These are phyloP conservation scores for Stagonosporopsis chrysanthemi DNA, from an alignment of 2,329 filamentous ascomycete genomes.

Conservation along the genomic window DNA sequence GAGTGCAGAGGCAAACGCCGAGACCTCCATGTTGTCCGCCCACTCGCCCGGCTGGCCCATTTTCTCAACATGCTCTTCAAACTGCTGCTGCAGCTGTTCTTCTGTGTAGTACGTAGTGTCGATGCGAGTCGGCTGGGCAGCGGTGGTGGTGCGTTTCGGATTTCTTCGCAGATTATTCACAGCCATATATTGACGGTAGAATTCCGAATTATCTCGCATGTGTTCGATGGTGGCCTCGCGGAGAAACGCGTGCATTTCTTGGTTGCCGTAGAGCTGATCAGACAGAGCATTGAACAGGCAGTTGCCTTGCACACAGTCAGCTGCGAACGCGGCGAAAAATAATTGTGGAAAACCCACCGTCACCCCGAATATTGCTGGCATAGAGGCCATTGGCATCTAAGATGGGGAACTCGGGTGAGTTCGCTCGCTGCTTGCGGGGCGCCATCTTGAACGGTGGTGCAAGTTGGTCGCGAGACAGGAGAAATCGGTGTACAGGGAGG, in stretches of 20 bases:
- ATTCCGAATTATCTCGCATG: constrained; percentile 66
- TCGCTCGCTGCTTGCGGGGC: constrained; percentile 39
- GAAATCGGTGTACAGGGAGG: constrained; percentile 37
- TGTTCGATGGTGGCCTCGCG: constrained; percentile 66
- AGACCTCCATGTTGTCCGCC: constrained; percentile 72
- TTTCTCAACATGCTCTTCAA: constrained; percentile 63
- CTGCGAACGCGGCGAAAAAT: constrained; percentile 16
- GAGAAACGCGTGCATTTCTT: constrained; percentile 65
- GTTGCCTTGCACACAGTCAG: constrained; percentile 61
- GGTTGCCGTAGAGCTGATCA: constrained; percentile 70
- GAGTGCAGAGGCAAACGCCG: constrained; percentile 69
- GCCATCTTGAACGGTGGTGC: constrained; percentile 42
- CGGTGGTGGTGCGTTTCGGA: constrained; percentile 64
- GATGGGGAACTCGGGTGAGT: constrained; percentile 59
- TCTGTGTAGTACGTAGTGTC: constrained; percentile 58
- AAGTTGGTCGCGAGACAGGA: constrained; percentile 43
- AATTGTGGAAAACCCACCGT: constrained; percentile 61
- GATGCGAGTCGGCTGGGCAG: constrained; percentile 52
- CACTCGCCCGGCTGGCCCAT: constrained; percentile 69
- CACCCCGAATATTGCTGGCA: constrained; percentile 65
- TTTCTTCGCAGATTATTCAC: constrained; percentile 62
- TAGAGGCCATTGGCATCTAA: constrained; percentile 66
- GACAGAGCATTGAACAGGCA: constrained; percentile 74
- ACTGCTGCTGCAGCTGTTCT: constrained; percentile 61
- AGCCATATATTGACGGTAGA: constrained; percentile 71